Conservation (phyloP, 208 protist species). For the Crithidia mellificae region DNA sequence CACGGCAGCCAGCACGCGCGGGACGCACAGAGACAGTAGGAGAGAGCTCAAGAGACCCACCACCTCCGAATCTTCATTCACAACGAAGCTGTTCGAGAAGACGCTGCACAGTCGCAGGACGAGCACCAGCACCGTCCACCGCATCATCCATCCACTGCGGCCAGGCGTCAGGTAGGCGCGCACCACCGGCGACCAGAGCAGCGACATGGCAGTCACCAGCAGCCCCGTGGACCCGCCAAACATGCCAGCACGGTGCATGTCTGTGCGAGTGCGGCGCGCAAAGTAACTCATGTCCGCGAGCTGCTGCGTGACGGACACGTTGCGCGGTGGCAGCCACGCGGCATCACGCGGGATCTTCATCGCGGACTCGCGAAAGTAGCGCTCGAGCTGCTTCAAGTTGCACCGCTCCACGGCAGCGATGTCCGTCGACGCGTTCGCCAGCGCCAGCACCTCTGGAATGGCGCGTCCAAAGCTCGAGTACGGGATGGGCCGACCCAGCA, state of each 20-base stretch:
- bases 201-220: constrained; percentile 45
- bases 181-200: constrained; percentile 40
- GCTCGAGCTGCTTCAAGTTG: constrained; percentile 53
- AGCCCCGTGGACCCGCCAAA: constrained; percentile 47
- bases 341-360: constrained; percentile 30
- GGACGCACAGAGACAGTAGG: constrained; percentile 28
- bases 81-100: constrained; percentile 81
- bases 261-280: constrained; percentile 42
- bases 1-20: constrained; percentile 12
- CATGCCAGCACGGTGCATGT: constrained; percentile 54
- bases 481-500: constrained; percentile 94
- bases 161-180: constrained; percentile 14
- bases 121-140: constrained; percentile 42
- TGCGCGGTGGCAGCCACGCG: constrained; percentile 7
- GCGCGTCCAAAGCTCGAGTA: constrained; percentile 94
- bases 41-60: constrained; percentile 35
- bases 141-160: constrained; percentile 22
- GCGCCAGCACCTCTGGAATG: constrained; percentile 78
- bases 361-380: constrained; percentile 39
- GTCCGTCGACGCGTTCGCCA: constrained; percentile 50
- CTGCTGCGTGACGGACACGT: constrained; percentile 19
- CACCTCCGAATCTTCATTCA: constrained; percentile 68
- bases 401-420: constrained; percentile 47
- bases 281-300: constrained; percentile 58
- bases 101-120: constrained; percentile 48